Evolutionary conservation across 768 basidiomycete species (phyloP), one percentile per base, ranked within the genome.

Genomic region (Gloeostereum incarnatum): DNA sequence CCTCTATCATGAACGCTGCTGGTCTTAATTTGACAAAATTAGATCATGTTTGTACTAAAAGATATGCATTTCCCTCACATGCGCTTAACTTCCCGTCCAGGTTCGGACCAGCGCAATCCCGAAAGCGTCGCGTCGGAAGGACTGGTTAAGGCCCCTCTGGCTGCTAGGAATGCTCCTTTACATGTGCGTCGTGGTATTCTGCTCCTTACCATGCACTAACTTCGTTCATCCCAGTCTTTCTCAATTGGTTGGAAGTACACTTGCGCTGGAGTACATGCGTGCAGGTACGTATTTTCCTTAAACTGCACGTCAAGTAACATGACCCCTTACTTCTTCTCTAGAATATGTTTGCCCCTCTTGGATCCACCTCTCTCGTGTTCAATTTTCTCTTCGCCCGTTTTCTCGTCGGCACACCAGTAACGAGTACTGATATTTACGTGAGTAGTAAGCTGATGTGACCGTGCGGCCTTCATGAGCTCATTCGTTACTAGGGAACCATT

Each of bases 321-420:
- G 9, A 13, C 26, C 8, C 17, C 38, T n/a, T n/a, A n/a, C 37
- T 5, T 52, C 43, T 40, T 17, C 20, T 40, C 11, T 59, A 78
- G 88, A 94, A 75, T 97, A 96, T 57, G 93, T 98, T n/a, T 40
- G 94, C 94, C 1, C 93, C 93, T 2, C 72, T 98, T 3, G 93
- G 94, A 10, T 90, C 89, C 0, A 85, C 90, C 8, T 87, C 90
- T 9, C 76, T 98, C 45, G 78, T 98, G 40, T 97, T 98, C 67
- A 98, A 98, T 57, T 93, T 96, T 55, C 67, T 96, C 25, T 94
- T 96, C 56, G 94, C 94, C 25, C 77, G 84, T 48, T 84, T 90
- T 52, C 71, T 90, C 42, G 81, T 89, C 5, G 87, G 86, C 25
- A 87, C 83, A 4, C 85, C 88, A 1, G 85, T 93, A 26, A 89